These are phyloP conservation scores for Phytophthora cactorum DNA, from an alignment of 352 stramenopile genomes.

Conservation along the genomic window DNA sequence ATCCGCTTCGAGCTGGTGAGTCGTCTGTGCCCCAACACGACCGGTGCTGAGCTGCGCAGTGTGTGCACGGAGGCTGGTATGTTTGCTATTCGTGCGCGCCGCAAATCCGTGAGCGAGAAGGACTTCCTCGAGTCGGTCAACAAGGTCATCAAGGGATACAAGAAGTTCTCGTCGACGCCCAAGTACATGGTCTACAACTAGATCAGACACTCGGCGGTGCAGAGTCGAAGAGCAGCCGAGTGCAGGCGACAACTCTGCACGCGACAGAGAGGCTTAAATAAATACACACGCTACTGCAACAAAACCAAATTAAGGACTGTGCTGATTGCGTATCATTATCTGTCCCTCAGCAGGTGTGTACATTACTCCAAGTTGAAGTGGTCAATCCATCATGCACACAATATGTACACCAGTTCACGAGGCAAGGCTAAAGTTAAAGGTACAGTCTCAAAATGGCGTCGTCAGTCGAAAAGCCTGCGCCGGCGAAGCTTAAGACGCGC, in stretches of 20 bases:
- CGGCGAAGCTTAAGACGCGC: slow-evolving; percentile 75
- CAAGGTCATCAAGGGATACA: slow-evolving; percentile 99
- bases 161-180: slow-evolving; percentile 99
- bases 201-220: slow-evolving; percentile 16
- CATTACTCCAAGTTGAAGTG: not conserved
- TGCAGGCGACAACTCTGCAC: slow-evolving; percentile 5
- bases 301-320: not conserved
- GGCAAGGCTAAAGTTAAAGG: not conserved
- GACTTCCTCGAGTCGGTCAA: slow-evolving; percentile 99
- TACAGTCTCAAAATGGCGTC: slow-evolving; percentile 22
- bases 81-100: slow-evolving; percentile 98
- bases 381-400: not conserved
- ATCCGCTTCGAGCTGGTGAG: slow-evolving; percentile 99
- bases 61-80: slow-evolving; percentile 99
- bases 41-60: slow-evolving; percentile 97
- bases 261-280: slow-evolving; percentile 28
- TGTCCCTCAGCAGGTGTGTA: not conserved
- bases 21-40: slow-evolving; percentile 98
- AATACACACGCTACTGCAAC: slow-evolving; percentile 33
- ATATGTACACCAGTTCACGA: slow-evolving; percentile 1
- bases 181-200: slow-evolving; percentile 99
- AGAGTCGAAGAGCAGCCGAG: slow-evolving; percentile 10
- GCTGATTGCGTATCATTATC: too few species aligned
- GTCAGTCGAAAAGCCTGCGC: slow-evolving; percentile 39
- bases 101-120: slow-evolving; percentile 99